Base-by-base conservation (phyloP, 805 yeast species). In the Debaryomyces maramus region DNA sequence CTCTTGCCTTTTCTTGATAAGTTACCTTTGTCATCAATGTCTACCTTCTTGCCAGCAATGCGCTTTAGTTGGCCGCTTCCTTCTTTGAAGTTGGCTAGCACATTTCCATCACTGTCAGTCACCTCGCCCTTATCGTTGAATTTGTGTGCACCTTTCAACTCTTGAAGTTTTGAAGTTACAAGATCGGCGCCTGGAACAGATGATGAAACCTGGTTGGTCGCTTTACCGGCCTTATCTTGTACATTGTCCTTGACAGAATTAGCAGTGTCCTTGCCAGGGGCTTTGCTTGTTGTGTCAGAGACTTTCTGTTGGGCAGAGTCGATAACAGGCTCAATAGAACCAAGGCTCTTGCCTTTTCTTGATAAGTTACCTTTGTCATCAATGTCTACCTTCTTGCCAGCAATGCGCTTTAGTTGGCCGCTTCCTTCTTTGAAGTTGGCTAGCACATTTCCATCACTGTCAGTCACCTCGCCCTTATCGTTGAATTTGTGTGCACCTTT, bases 351-450 rank as follows among this genome's bases (percentile, higher is more conserved):
- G 16, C 32, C 32, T 29, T 29, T 29, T 29, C 32, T 29, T 6
- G 32, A 16, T n/a, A 31, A 16, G 17, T 31, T 31, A 3, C 34
- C 34, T 3, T 8, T 9, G n/a, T 31, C 34, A 21, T 31, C 34
- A 31, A 31, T 31, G 8, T 29, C 20, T 11, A 29, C 32, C 32
- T 29, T 29, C 32, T 29, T 29, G 18, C 32, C 32, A 29, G 32
- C 32, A 29, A 29, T 17, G 5, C 16, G 6, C 20, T 29, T 29
- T 17, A 29, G 14, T 17, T 29, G 32, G 14, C 32, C 32, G 14
- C 16, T 29, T n/a, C 32, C 32, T 29, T 29, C 32, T 17, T 29
- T 29, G 20, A 29, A 29, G 14, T n/a, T 29, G 11, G 32, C 32
- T 17, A 29, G 20, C 32, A 29, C 32, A n/a, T 29, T 29, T 17